Conservation (phyloP, 148 eudicot genomes). For the Salicornia ramosissima region DNA sequence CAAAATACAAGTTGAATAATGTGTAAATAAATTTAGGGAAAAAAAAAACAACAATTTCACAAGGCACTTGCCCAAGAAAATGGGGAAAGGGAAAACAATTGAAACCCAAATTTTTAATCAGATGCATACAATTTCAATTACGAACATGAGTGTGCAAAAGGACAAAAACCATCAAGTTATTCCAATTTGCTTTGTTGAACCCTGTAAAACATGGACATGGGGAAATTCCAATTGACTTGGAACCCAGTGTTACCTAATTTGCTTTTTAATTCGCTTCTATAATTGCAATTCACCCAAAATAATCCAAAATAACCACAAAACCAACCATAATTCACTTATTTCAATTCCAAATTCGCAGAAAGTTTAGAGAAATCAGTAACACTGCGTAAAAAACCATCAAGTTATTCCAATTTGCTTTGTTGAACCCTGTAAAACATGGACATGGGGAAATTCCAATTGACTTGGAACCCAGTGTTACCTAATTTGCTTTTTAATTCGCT, state of each 20-base stretch:
- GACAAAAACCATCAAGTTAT: background rate
- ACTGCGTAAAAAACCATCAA: background rate
- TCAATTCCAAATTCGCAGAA: background rate
- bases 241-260: too few relatives aligned
- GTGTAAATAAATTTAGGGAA: background rate
- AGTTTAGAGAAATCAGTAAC: background rate
- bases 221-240: too few relatives aligned
- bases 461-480: too few relatives aligned
- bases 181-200: background rate
- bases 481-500: too few relatives aligned
- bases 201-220: too few relatives aligned
- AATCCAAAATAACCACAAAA: too few relatives aligned
- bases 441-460: too few relatives aligned
- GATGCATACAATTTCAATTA: background rate
- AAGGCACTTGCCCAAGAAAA: background rate
- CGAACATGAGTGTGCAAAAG: background rate
- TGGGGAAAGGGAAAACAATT: background rate
- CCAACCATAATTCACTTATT: too few relatives aligned
- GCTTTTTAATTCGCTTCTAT: background rate
- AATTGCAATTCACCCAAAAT: too few relatives aligned
- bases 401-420: background rate
- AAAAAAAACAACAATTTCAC: background rate
- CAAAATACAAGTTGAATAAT: constrained; percentile 7
- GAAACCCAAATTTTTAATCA: too few relatives aligned
- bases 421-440: too few relatives aligned